Conservation (phyloP, 345 rosid genomes). For the Eucalyptus regnans region DNA sequence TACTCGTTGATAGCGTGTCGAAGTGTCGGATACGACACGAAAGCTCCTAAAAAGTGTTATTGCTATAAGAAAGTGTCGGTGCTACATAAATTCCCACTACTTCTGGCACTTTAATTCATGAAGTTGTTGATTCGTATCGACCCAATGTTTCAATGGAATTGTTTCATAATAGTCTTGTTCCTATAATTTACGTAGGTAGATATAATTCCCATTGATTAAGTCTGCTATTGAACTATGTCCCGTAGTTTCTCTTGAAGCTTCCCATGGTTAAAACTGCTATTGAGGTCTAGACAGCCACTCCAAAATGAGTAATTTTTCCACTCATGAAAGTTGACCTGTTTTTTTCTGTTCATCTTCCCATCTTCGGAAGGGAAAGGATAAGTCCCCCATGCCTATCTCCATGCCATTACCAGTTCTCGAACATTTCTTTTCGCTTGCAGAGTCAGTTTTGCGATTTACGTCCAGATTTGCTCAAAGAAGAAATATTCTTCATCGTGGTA, state of each 20-base stretch:
- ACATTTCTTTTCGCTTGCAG: not conserved
- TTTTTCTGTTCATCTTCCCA: too few species aligned
- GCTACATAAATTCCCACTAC: not conserved
- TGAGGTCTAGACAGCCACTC: not conserved
- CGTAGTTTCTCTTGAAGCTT: not conserved
- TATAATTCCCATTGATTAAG: too few species aligned
- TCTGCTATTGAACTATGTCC: not conserved
- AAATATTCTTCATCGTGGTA: too few species aligned
- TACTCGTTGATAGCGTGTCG: rapidly evolving
- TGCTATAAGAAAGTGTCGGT: too few species aligned
- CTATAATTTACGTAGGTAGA: not conserved
- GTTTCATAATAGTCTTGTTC: not conserved
- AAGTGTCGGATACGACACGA: rapidly evolving
- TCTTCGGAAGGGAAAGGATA: not conserved
- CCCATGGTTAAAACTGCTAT: too few species aligned
- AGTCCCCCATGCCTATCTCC: not conserved
- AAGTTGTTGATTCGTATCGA: not conserved
- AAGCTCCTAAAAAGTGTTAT: rapidly evolving
- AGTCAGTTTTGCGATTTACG: too few species aligned
- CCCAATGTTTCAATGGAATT: not conserved
- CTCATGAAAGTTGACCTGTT: not conserved
- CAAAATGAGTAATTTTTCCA: not conserved
- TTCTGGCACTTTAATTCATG: not conserved
- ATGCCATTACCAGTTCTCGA: not conserved
- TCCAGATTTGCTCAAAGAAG: too few species aligned